Evolutionary conservation across 257 asterid species (phyloP).

Genomic region (Ajuga chamaepitys): DNA sequence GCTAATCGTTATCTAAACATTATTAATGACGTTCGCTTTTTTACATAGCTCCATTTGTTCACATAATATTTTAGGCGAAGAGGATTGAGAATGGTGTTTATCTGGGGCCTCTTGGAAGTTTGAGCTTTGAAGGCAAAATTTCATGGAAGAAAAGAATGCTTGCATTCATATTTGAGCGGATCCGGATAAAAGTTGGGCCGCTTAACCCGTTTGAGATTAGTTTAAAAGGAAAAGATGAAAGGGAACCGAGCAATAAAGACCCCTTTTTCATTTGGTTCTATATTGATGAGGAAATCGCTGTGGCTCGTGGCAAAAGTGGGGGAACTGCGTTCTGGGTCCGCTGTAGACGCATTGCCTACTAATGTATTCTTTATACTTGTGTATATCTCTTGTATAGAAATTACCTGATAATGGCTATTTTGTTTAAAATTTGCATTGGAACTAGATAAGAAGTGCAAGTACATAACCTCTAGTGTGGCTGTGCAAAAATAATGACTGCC

Average conservation of each 20-base stretch:
- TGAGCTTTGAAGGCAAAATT: constrained; percentile 78
- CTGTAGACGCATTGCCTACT: constrained; percentile 37
- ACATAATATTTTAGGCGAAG: constrained; percentile 43
- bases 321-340: constrained; percentile 98
- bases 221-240: constrained; percentile 60
- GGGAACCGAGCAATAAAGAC: constrained; percentile 69
- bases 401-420: too few relatives aligned
- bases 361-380: too few relatives aligned
- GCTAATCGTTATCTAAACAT: too few relatives aligned
- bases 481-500: too few relatives aligned
- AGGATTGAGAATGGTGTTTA: constrained; percentile 95
- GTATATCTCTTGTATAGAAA: too few relatives aligned
- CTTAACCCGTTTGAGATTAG: constrained; percentile 57
- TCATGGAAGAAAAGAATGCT: constrained; percentile 84
- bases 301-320: constrained; percentile 91
- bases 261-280: constrained; percentile 90
- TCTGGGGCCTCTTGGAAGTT: constrained; percentile 64
- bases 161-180: constrained; percentile 63
- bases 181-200: constrained; percentile 74
- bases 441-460: too few relatives aligned
- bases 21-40: too few relatives aligned
- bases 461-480: too few relatives aligned
- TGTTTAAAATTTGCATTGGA: too few relatives aligned
- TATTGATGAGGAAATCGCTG: constrained; percentile 88
- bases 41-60: too few relatives aligned